Evolutionary conservation across 2,329 filamentous ascomycete genomes (phyloP).

Genomic region (Xylaria arbuscula): DNA sequence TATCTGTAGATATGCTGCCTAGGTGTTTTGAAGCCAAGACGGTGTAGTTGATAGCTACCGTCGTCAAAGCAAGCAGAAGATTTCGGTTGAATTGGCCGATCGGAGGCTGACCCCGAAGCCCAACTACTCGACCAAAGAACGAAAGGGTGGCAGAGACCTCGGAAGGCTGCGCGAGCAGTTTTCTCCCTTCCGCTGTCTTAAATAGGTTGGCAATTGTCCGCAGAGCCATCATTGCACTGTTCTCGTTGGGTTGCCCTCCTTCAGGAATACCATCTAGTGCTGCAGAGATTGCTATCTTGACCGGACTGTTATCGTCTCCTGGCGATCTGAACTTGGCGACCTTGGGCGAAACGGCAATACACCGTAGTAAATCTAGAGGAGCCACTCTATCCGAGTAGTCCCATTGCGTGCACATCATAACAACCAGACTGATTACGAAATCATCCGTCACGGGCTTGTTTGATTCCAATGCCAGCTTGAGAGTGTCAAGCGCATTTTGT

Average conservation of each 20-base stretch:
- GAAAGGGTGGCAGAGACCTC: constrained; percentile 67
- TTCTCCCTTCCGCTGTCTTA: constrained; percentile 75
- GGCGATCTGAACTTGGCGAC: constrained; percentile 70
- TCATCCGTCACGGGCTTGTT: constrained; percentile 61
- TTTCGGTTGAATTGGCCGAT: constrained; percentile 76
- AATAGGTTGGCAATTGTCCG: constrained; percentile 88
- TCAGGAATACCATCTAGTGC: constrained; percentile 62
- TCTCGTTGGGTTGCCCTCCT: constrained; percentile 71
- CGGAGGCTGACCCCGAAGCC: constrained; percentile 58
- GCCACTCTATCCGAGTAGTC: constrained; percentile 83
- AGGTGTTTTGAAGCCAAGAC: constrained; percentile 70
- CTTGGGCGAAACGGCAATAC: constrained; percentile 75
- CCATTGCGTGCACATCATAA: constrained; percentile 82
- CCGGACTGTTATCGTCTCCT: constrained; percentile 64
- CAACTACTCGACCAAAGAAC: constrained; percentile 72
- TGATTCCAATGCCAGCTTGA: constrained; percentile 73
- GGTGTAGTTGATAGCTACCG: constrained; percentile 84
- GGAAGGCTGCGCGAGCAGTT: constrained; percentile 68
- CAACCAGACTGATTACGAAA: constrained; percentile 69
- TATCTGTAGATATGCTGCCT: constrained; percentile 51
- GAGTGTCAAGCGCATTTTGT: constrained; percentile 67
- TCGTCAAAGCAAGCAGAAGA: constrained; percentile 82
- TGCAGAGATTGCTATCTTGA: constrained; percentile 63
- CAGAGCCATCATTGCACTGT: constrained; percentile 88
- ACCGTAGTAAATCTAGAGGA: constrained; percentile 87